These are phyloP conservation scores for Juglanconis oblonga DNA, from an alignment of 2,329 filamentous ascomycete species.

Conservation along the genomic window DNA sequence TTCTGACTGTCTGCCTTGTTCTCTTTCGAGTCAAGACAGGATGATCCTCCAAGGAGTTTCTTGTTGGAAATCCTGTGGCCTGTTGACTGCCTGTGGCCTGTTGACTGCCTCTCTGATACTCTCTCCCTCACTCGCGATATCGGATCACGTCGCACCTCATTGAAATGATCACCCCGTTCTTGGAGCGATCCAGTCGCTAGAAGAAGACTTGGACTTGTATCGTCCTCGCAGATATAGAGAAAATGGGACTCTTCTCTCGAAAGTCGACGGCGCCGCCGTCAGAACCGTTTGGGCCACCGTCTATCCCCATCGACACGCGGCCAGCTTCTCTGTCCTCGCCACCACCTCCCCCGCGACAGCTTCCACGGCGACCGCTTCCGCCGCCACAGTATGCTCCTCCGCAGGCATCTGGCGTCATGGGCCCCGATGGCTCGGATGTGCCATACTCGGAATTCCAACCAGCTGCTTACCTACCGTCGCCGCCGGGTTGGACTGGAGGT, in stretches of 20 bases:
- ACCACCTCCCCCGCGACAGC: not conserved
- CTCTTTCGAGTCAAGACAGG: no score
- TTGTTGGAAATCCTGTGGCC: no score
- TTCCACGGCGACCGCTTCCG: not conserved
- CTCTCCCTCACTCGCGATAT: not conserved
- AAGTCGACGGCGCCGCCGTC: constrained; percentile 12
- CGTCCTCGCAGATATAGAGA: not conserved
- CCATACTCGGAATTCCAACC: constrained; percentile 22
- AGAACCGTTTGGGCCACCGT: not conserved
- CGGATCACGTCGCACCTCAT: not conserved
- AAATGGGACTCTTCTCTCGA: constrained; percentile 16
- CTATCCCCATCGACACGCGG: constrained; percentile 1
- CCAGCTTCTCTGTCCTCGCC: not conserved
- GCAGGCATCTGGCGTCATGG: constrained; percentile 7
- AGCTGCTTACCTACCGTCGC: constrained; percentile 26
- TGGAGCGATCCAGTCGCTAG: not conserved
- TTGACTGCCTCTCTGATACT: not conserved
- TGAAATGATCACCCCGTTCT: not conserved
- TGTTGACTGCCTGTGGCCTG: not conserved
- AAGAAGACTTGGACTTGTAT: not conserved
- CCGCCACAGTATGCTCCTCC: constrained; percentile 11
- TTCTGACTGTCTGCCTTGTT: no score
- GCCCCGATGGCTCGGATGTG: constrained; percentile 3
- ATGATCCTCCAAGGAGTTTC: no score
- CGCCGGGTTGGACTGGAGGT: constrained; percentile 22